Evolutionary conservation across 768 basidiomycete species (phyloP).

Genomic region (Termitomyces heimii): DNA sequence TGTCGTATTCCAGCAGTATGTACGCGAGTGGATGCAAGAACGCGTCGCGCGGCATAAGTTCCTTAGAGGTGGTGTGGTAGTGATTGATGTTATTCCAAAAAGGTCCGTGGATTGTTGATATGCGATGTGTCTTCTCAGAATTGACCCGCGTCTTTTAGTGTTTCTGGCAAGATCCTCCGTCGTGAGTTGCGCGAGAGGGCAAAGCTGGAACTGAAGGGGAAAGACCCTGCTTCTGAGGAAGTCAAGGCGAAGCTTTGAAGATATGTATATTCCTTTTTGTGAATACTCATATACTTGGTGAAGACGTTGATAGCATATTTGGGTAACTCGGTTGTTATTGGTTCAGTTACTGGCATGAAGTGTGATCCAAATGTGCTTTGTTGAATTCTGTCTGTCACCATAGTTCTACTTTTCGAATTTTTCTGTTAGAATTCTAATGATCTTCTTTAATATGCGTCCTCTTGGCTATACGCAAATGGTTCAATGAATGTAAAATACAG

Average conservation of each 20-base stretch:
- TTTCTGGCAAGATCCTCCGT: slow-evolving; percentile 84
- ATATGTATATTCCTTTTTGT: neutral
- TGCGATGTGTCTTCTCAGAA: neutral
- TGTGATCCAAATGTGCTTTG: neutral
- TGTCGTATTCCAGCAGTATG: slow-evolving; percentile 37
- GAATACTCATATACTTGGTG: neutral
- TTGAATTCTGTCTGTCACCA: neutral
- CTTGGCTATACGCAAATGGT: too few relatives aligned
- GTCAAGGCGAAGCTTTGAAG: slow-evolving; percentile 28
- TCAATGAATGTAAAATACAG: too few relatives aligned
- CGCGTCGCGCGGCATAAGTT: slow-evolving; percentile 74
- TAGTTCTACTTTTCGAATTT: too few relatives aligned
- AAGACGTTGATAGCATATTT: neutral
- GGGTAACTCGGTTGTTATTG: neutral
- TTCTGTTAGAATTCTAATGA: too few relatives aligned
- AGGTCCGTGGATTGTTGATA: slow-evolving; percentile 33
- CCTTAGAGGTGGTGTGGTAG: slow-evolving; percentile 69
- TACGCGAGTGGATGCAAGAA: slow-evolving; percentile 60
- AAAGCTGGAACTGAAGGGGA: slow-evolving; percentile 44
- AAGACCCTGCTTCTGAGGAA: slow-evolving; percentile 27
- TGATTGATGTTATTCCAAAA: slow-evolving; percentile 63
- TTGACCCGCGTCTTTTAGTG: slow-evolving; percentile 31
- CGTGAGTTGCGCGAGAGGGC: slow-evolving; percentile 68
- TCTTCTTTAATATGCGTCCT: too few relatives aligned
- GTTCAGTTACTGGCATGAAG: neutral